A percentile compares a stretch with the other conserved stretches of the same genome.
Evolutionary conservation across 2,329 filamentous ascomycete genomes (phyloP).

Genomic region (Penicillium sp.): DNA sequence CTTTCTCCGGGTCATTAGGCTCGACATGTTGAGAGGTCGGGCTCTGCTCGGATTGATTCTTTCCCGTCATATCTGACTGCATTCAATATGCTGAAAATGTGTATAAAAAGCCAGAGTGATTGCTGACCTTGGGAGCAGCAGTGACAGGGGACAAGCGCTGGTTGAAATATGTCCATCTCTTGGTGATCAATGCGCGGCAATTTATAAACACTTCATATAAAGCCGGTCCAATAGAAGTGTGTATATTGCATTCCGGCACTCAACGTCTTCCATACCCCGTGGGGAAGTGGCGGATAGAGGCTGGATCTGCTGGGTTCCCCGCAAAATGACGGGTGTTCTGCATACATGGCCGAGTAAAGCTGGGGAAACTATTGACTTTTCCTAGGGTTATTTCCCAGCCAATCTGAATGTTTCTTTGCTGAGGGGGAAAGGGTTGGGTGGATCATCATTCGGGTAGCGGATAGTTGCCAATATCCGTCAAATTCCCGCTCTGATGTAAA

Average conservation of each 20-base stretch:
- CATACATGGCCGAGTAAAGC: too few species aligned
- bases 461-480: neutral
- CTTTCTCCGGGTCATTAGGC: neutral
- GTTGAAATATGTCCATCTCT: neutral
- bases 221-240: neutral
- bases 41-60: neutral
- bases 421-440: neutral
- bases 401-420: neutral
- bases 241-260: neutral
- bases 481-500: neutral
- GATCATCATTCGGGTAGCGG: neutral
- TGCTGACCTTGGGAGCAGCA: neutral
- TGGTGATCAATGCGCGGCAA: neutral
- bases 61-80: neutral
- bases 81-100: neutral
- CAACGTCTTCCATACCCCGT: neutral
- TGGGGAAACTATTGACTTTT: neutral
- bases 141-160: neutral
- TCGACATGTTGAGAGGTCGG: conserved; percentile 10
- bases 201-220: neutral
- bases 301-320: too few species aligned
- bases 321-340: too few species aligned
- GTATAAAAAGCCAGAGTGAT: neutral
- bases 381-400: neutral
- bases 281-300: neutral